These are phyloP conservation scores for Thalassiosira oceanica DNA, from an alignment of 352 stramenopile species.

Conservation along the genomic window DNA sequence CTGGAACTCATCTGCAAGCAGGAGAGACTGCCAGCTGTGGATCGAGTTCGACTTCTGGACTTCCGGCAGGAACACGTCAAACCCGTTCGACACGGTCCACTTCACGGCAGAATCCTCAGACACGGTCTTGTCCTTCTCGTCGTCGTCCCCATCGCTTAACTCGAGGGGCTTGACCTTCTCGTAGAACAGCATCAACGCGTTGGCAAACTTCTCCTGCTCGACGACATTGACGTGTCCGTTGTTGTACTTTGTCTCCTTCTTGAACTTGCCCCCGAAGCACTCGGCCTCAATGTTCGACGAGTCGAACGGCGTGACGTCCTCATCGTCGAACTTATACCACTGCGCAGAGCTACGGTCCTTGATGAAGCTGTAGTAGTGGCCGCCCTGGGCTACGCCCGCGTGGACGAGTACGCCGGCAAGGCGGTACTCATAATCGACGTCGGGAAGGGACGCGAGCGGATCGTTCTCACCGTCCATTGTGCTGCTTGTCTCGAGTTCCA, in stretches of 20 bases:
- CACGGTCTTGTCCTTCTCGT: conserved; percentile 34
- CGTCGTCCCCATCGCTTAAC: conserved; percentile 31
- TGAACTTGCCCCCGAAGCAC: conserved; percentile 97
- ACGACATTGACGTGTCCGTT: conserved; percentile 93
- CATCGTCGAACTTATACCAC: conserved; percentile 99
- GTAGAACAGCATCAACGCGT: conserved; percentile 99
- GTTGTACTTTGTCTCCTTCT: conserved; percentile 87
- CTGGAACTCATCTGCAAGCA: conserved; percentile 95
- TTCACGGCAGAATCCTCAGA: conserved; percentile 39
- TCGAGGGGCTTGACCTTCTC: conserved; percentile 89
- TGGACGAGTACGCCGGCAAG: conserved; percentile 97
- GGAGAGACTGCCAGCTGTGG: conserved; percentile 92
- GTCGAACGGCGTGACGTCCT: conserved; percentile 98
- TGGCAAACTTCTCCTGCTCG: conserved; percentile 97
- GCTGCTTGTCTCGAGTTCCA: conserved; percentile 51
- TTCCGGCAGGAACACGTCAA: conserved; percentile 85
- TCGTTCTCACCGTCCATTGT: conserved; percentile 33
- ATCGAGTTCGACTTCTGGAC: conserved; percentile 92
- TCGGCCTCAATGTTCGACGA: conserved; percentile 93
- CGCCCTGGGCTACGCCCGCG: conserved; percentile 96
- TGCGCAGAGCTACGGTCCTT: conserved; percentile 80
- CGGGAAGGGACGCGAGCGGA: conserved; percentile 59
- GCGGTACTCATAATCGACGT: conserved; percentile 94
- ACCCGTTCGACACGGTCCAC: conserved; percentile 56
- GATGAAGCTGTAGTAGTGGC: conserved; percentile 97